Conservation (phyloP, 139 green algal genomes). For the Eudorina sp. region DNA sequence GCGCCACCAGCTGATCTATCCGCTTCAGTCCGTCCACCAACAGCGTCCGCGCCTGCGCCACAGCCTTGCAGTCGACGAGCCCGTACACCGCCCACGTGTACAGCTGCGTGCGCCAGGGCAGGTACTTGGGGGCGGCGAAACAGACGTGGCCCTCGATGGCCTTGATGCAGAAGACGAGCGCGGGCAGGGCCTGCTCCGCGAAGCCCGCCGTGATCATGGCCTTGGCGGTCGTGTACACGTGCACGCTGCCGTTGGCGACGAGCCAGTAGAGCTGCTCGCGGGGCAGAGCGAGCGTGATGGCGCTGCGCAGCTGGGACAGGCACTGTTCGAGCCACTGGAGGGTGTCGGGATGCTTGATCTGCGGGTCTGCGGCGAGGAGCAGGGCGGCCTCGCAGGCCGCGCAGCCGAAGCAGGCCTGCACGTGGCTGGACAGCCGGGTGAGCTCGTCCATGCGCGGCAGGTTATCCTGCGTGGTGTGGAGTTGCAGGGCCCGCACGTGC, state of each 20-base stretch:
- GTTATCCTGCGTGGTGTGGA: constrained; percentile 44
- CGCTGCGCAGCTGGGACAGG: constrained; percentile 56
- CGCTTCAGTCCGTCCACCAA: constrained; percentile 55
- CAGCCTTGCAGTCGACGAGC: not conserved
- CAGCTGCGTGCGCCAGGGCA: constrained; percentile 71
- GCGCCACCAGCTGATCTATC: constrained; percentile 59
- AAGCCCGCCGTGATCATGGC: constrained; percentile 61
- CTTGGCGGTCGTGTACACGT: constrained; percentile 61
- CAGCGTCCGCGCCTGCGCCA: constrained; percentile 14
- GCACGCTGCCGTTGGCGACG: constrained; percentile 63
- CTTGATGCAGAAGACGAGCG: constrained; percentile 65
- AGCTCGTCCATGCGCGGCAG: constrained; percentile 50
- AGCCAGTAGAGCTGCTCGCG: constrained; percentile 72
- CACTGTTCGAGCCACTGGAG: constrained; percentile 50
- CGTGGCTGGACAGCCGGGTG: constrained; percentile 50
- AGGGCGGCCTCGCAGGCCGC: constrained; percentile 56
- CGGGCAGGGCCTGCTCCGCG: constrained; percentile 62
- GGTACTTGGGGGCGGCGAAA: constrained; percentile 62
- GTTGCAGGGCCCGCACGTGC: constrained; percentile 23
- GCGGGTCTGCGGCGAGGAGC: constrained; percentile 39
- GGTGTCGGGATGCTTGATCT: constrained; percentile 61
- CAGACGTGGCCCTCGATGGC: constrained; percentile 66
- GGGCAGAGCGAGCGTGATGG: constrained; percentile 55
- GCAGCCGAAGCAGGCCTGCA: constrained; percentile 62
- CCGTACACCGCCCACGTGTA: constrained; percentile 49